Evolutionary conservation across 2,329 filamentous ascomycete genomes (phyloP).

Genomic region (Claviceps africana): DNA sequence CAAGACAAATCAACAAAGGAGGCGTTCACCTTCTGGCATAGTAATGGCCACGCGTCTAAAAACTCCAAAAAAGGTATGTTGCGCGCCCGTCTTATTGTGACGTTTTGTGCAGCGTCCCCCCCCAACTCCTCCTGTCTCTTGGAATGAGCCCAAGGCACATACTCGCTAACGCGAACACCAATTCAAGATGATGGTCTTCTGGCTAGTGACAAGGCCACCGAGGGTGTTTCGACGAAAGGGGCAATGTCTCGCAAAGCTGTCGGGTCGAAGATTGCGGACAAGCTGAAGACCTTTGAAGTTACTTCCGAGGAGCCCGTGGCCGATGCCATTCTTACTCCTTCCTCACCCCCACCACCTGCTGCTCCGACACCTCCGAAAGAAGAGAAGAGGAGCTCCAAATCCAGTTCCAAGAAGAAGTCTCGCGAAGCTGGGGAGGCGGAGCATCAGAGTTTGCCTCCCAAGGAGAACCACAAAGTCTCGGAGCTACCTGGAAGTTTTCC

Average conservation of each 20-base stretch:
- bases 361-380: constrained; percentile 22
- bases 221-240: constrained; percentile 26
- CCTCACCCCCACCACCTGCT: constrained; percentile 24
- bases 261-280: constrained; percentile 40
- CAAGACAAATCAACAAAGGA: constrained; percentile 21
- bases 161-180: constrained; percentile 34
- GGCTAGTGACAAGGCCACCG: constrained; percentile 19
- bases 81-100: constrained; percentile 5
- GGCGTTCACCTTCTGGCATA: constrained; percentile 44
- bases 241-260: constrained; percentile 30
- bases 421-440: constrained; percentile 20
- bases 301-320: constrained; percentile 21
- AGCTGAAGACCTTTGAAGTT: constrained; percentile 41
- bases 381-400: constrained; percentile 18
- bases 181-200: constrained; percentile 29
- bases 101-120: constrained; percentile 7
- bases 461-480: constrained; percentile 14
- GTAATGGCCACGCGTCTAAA: constrained; percentile 26
- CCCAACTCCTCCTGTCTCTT: constrained; percentile 9
- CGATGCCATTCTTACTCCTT: constrained; percentile 21
- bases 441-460: constrained; percentile 17
- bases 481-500: constrained; percentile 42
- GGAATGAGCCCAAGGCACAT: constrained; percentile 27
- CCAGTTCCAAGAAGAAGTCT: constrained; percentile 28
- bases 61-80: constrained; percentile 28